A percentile compares a stretch with the other conserved stretches of the same genome.
phyloP scores from a whole-genome alignment of 352 stramenopile genomes.

The Globisporangium alternatum region DNA sequence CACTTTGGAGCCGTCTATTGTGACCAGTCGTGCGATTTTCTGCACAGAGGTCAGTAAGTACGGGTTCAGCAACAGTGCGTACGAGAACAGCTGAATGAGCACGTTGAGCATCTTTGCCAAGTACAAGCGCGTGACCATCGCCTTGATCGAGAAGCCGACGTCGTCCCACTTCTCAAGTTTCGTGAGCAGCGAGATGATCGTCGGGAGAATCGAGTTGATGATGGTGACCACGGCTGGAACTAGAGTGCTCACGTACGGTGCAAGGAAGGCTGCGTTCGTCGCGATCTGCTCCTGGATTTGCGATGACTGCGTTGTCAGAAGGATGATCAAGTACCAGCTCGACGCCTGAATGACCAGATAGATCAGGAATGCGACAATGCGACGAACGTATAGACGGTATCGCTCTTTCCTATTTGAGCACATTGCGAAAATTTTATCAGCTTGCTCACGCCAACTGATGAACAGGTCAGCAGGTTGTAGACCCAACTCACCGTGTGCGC shows the following conservation, averaged over 20 bases:
- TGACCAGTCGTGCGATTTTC: conserved; percentile 32
- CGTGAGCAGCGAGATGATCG: conserved; percentile 63
- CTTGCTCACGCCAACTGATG: not conserved
- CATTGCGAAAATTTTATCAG: not conserved
- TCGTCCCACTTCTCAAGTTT: conserved; percentile 77
- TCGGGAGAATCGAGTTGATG: conserved; percentile 70
- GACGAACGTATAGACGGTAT: conserved; percentile 53
- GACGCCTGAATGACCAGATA: conserved; percentile 64
- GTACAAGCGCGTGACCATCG: conserved; percentile 78
- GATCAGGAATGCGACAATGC: conserved; percentile 44
- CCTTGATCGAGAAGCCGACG: conserved; percentile 76
- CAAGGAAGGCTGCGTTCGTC: conserved; percentile 34
- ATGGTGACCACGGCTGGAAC: conserved; percentile 68
- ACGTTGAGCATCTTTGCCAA: conserved; percentile 84
- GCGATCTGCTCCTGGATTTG: conserved; percentile 52
- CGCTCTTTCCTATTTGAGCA: conserved; percentile 33
- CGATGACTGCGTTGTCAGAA: conserved; percentile 66
- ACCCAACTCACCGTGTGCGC: conserved; percentile 38
- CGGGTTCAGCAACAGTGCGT: conserved; percentile 62
- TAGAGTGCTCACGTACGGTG: conserved; percentile 56
- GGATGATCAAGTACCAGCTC: conserved; percentile 71
- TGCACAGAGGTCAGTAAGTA: conserved; percentile 47
- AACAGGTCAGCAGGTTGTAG: not conserved
- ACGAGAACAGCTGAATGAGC: conserved; percentile 77
- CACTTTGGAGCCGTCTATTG: conserved; percentile 39